phyloP scores from a whole-genome alignment of 2,329 filamentous ascomycete genomes.

The Exophiala xenobiotica region DNA sequence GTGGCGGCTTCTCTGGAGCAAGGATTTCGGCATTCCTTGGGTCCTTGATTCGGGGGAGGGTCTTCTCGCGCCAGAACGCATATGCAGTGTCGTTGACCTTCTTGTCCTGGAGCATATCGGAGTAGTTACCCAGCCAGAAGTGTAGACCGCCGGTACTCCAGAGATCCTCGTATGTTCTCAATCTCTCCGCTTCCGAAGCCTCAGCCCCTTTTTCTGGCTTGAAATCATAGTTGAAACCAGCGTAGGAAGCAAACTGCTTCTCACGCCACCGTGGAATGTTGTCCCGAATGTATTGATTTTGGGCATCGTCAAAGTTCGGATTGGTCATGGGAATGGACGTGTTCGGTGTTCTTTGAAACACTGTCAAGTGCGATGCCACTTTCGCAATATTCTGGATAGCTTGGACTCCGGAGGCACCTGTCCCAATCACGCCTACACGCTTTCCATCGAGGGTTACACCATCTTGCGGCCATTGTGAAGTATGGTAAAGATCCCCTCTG shows the following conservation, averaged over 20 bases:
- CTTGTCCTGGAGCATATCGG: constrained; percentile 47
- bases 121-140: constrained; percentile 46
- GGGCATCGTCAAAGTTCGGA: neutral
- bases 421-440: constrained; percentile 46
- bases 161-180: constrained; percentile 48
- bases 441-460: constrained; percentile 33
- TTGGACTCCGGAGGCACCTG: constrained; percentile 46
- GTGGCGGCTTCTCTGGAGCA: constrained; percentile 52
- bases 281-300: neutral
- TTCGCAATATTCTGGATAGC: constrained; percentile 41
- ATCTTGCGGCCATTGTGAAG: constrained; percentile 32
- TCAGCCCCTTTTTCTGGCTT: constrained; percentile 49
- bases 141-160: constrained; percentile 56
- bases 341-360: constrained; percentile 46
- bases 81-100: constrained; percentile 55
- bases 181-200: constrained; percentile 29
- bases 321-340: constrained; percentile 31
- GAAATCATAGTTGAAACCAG: constrained; percentile 51
- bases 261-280: neutral
- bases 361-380: constrained; percentile 37
- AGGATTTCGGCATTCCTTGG: constrained; percentile 51
- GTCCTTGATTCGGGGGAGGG: constrained; percentile 51
- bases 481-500: constrained; percentile 31
- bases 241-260: constrained; percentile 15
- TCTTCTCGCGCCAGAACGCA: constrained; percentile 56